phyloP scores from a whole-genome alignment of 2,329 filamentous ascomycete species.

The Nakataea oryzae region DNA sequence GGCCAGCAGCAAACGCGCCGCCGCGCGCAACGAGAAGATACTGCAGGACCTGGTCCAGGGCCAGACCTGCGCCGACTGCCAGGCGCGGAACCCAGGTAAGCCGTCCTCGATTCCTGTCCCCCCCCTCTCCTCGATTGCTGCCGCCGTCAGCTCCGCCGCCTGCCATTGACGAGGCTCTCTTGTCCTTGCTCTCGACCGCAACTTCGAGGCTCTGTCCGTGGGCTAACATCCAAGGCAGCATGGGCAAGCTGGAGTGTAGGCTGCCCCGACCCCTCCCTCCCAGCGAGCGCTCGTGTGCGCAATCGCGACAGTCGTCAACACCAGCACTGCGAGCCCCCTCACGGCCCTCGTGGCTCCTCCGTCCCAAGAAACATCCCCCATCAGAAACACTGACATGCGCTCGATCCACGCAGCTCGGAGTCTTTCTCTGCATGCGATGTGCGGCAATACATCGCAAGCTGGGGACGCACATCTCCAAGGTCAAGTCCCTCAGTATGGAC shows the following conservation, averaged over 20 bases:
- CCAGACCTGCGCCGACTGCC: slow-evolving; percentile 85
- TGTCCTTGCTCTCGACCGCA: background rate
- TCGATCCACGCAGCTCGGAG: slow-evolving; percentile 56
- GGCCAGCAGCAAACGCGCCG: slow-evolving; percentile 74
- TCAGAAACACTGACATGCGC: background rate
- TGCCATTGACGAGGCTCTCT: background rate
- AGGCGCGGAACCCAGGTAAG: slow-evolving; percentile 82
- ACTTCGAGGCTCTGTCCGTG: slow-evolving; percentile 11
- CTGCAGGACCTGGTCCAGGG: slow-evolving; percentile 82
- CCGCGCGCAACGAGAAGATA: slow-evolving; percentile 89
- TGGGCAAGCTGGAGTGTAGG: slow-evolving; percentile 96
- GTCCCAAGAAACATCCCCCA: background rate
- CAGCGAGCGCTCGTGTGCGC: slow-evolving; percentile 2
- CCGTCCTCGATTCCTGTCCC: slow-evolving; percentile 9
- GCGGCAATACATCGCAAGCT: slow-evolving; percentile 91
- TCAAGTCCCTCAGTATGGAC: slow-evolving; percentile 98
- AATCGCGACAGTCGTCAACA: background rate
- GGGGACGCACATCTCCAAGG: slow-evolving; percentile 95
- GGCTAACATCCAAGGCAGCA: slow-evolving; percentile 38
- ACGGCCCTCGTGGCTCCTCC: background rate
- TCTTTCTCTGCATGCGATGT: slow-evolving; percentile 97
- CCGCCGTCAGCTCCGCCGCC: no score
- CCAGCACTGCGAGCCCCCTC: background rate
- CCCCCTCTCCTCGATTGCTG: background rate
- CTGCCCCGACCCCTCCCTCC: slow-evolving; percentile 7